Conservation (phyloP, 1,284 basidiomycete species). For the Rhodotorula sp. region DNA sequence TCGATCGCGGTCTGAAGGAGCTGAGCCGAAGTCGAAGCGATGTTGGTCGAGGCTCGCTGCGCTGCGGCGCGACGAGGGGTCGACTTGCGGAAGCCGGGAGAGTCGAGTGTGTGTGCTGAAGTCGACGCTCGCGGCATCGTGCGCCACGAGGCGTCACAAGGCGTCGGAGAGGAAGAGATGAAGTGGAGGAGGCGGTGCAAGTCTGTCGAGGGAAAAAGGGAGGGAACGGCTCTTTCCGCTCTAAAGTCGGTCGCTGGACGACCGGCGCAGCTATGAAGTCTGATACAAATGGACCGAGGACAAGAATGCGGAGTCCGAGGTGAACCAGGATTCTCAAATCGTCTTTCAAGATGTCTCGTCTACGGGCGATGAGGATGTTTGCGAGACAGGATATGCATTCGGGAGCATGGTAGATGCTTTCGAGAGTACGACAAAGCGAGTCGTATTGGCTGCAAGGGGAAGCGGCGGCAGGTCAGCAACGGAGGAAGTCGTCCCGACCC, state of each 20-base stretch:
- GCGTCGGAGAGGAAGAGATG: neutral
- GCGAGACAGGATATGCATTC: constrained; percentile 6
- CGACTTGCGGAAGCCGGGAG: constrained; percentile 8
- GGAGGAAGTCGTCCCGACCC: neutral
- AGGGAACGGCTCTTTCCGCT: neutral
- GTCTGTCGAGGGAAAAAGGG: neutral
- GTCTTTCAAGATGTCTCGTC: no score
- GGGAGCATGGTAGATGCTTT: neutral
- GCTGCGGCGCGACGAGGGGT: neutral
- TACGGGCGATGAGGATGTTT: no score
- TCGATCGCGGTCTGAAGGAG: neutral
- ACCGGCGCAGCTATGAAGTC: no score
- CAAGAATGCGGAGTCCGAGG: no score
- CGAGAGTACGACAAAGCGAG: constrained; percentile 32
- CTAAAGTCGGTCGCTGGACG: neutral
- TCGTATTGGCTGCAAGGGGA: constrained; percentile 32
- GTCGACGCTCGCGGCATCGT: constrained; percentile 7
- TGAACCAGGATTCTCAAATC: no score
- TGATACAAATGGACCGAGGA: no score
- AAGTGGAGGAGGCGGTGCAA: neutral
- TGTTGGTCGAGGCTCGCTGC: neutral
- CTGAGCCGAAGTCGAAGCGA: neutral
- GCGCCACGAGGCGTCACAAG: neutral
- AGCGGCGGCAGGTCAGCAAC: neutral
- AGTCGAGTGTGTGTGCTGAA: neutral